Evolutionary conservation across 768 basidiomycete species (phyloP), one percentile per base, ranked within the genome.

Genomic region (Exsudoporus frostii): DNA sequence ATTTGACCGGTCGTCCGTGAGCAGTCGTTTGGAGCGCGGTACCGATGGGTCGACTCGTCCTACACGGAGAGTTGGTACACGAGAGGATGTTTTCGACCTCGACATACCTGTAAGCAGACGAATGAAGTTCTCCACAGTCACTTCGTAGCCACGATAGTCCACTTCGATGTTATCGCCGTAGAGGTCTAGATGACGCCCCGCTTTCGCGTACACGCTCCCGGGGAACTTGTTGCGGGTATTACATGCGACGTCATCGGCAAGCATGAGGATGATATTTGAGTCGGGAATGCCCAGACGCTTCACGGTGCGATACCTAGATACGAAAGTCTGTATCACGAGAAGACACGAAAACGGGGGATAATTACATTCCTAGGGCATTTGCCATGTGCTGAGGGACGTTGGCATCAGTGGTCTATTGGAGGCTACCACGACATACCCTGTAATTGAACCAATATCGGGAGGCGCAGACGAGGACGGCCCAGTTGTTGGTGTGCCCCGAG

Each of bases 361-460:
- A 80, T 62, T 65, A 92, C 95, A 99, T 98, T 66, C 94, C 95
- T 22, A 99, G 79, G 1, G 96, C 90, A 72, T 98, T 99, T 9
- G 97, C 86, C 93, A 98, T 98, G 69, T 98, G 97, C 94, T 98
- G 60, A n/a, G 48, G 42, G 34, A 15, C 13, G 4, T 54, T 20
- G 30, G 27, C 4, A 37, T 59, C n/a, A 59, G 42, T 20, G 14
- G 14, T 19, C 32, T 2, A 27, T 4, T 29, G 29, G 7, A 36
- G 3, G 1, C 7, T 44, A 40, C 7, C 36, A 32, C 0, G 17
- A 79, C 87, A 48, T 65, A 97, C 96, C 39, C 96, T 77, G 66
- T 99, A 99, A 68, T 99, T 99, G 78, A 99, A 99, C 95, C 95
- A 98, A 68, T 95, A 96, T 52, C 95, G 69, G 6, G 94, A 97